Conservation (phyloP, 192 early-diverging fungal genomes). For the Mortierella antarctica region DNA sequence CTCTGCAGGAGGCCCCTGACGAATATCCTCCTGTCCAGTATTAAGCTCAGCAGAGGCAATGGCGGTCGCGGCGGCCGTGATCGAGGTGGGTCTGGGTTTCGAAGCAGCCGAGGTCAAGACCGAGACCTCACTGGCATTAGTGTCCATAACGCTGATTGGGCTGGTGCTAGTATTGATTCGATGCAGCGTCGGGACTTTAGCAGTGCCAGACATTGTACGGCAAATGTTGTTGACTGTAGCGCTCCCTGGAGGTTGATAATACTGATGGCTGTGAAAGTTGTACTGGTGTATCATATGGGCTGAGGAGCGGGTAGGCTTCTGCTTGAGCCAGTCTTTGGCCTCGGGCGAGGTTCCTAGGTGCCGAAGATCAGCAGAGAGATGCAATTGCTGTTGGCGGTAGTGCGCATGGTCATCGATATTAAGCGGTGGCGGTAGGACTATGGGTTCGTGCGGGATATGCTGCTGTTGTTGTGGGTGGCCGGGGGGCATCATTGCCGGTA, state of each 20-base stretch:
- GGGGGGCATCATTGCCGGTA: neutral
- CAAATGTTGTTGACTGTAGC: constrained; percentile 7
- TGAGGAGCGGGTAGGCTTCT: constrained; percentile 40
- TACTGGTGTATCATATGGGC: constrained; percentile 42
- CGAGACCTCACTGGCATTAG: neutral
- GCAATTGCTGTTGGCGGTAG: constrained; percentile 13
- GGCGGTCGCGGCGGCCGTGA: constrained; percentile 13
- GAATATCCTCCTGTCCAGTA: neutral
- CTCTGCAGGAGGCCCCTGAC: no score
- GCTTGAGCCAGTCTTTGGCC: constrained; percentile 49
- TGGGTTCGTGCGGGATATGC: neutral
- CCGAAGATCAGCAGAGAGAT: constrained; percentile 6
- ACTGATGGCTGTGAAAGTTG: constrained; percentile 33
- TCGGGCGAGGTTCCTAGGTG: constrained; percentile 40
- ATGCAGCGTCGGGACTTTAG: neutral
- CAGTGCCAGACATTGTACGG: constrained; percentile 6
- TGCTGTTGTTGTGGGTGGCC: no score
- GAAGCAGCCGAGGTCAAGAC: neutral
- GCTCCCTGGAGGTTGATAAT: constrained; percentile 24
- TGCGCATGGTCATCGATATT: constrained; percentile 5
- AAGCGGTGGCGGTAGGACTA: neutral
- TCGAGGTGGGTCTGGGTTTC: constrained; percentile 16
- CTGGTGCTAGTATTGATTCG: neutral
- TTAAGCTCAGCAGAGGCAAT: neutral
- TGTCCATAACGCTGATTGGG: neutral